Evolutionary conservation across 352 stramenopile genomes (phyloP).

Genomic region (Globisporangium mamillatum): DNA sequence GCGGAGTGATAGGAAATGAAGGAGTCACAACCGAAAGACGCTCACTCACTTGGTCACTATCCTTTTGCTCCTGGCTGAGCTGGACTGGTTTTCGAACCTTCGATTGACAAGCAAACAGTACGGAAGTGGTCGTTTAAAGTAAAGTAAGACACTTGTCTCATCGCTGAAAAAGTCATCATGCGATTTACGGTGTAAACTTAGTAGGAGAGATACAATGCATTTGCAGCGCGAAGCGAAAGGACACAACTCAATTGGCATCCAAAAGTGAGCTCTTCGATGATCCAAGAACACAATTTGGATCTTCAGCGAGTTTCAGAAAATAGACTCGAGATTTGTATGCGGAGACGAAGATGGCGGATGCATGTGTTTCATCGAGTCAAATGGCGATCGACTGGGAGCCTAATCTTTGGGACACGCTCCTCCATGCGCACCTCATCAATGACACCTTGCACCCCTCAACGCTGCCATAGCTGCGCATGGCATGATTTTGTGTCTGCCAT

Average conservation of each 20-base stretch:
- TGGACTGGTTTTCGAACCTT: background rate
- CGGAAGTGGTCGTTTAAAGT: background rate
- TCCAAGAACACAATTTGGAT: constrained; percentile 3
- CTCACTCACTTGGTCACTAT: background rate
- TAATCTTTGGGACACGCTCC: background rate
- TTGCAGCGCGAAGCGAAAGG: background rate
- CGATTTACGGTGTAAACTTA: background rate
- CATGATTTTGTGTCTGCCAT: background rate
- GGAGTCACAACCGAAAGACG: constrained; percentile 6
- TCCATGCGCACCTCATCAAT: background rate
- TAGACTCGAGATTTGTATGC: constrained; percentile 3
- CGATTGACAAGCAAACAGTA: constrained; percentile 5
- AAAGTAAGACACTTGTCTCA: background rate
- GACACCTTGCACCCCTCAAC: background rate
- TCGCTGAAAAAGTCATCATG: background rate
- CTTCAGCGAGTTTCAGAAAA: background rate
- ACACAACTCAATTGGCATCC: background rate
- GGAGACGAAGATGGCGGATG: background rate
- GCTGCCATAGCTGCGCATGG: background rate
- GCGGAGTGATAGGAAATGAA: constrained; percentile 4
- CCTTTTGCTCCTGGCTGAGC: background rate
- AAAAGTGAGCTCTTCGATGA: background rate
- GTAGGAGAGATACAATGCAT: background rate
- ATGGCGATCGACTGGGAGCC: background rate
- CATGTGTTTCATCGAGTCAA: background rate